Conservation (phyloP, 257 asterid genomes). For the Solanum sejunctum region DNA sequence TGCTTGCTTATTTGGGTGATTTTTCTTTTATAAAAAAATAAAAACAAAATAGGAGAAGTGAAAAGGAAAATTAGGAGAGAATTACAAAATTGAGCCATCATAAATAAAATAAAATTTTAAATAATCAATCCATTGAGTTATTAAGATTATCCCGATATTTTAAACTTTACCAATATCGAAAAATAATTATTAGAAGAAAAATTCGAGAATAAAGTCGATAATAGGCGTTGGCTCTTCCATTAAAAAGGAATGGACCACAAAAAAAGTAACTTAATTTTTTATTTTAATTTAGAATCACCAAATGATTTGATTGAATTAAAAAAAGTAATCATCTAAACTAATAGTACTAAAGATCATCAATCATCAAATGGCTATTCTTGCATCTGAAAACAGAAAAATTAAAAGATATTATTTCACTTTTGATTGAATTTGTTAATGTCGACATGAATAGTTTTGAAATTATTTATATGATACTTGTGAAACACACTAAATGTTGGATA, state of each 20-base stretch:
- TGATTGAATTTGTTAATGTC: background rate
- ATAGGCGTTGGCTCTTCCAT: background rate
- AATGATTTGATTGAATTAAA: background rate
- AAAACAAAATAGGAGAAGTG: background rate
- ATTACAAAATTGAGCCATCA: background rate
- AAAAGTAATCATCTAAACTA: background rate
- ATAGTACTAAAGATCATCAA: background rate
- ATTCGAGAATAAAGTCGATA: background rate
- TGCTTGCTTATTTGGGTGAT: too few species aligned
- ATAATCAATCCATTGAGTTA: background rate
- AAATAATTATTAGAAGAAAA: background rate
- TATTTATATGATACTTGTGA: background rate
- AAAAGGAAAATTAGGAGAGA: background rate
- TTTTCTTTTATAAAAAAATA: background rate
- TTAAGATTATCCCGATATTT: background rate
- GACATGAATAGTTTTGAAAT: background rate
- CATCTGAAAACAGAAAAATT: background rate
- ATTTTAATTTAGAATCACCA: background rate
- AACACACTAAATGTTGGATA: background rate
- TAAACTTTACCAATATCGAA: background rate
- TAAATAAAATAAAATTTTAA: background rate
- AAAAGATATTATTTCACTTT: background rate
- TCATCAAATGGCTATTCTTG: background rate
- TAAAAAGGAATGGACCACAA: background rate
- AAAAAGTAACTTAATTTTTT: background rate